Evolutionary conservation across 495 filamentous ascomycete genomes (phyloP), one percentile per base, ranked within the genome.

Genomic region (Neurospora tetrasperma): DNA sequence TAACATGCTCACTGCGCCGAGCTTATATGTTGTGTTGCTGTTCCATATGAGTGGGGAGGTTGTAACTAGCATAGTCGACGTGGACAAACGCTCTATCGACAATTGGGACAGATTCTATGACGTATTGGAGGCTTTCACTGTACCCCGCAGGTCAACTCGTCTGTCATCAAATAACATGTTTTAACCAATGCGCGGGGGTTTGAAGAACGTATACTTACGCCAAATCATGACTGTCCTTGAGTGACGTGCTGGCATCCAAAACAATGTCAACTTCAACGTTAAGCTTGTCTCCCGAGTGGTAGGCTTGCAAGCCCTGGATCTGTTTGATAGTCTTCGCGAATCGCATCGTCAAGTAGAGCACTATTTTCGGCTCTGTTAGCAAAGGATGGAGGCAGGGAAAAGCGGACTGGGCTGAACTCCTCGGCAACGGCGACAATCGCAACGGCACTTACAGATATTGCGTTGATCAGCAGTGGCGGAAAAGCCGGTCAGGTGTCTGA

Each of bases 261-360:
- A 98, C 92, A 40, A 97, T 88, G 72, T 88, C 87, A 7, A 88
- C 86, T 54, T 82, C 94, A 4, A 96, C 93, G 74, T 93, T 96
- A 18, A 98, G 85, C 80, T 94, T 92, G 75, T 98, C 94, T 9
- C 94, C 94, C 0, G 91, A 88, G 76, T 97, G 93, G 78, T 98
- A 98, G 0, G 94, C 94, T 72, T 95, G 89, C 20, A 97, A 79
- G 31, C 93, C 91, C 77, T 97, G 94, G 46, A 98, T 96, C 76
- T 94, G 91, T 76, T 89, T 90, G 73, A 98, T 94, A 5, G 91
- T 91, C 70, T 91, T 93, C 27, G 94, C 94, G 77, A 98, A 98
- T 2, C 94, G 89, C 94, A 98, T 97, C 2, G 93, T 94, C 73
- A 96, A 86, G 82, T 98, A 98, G 0, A 98, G 85, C 9, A 98